Conservation (phyloP, 441 rosid genomes). For the Adansonia grandidieri region DNA sequence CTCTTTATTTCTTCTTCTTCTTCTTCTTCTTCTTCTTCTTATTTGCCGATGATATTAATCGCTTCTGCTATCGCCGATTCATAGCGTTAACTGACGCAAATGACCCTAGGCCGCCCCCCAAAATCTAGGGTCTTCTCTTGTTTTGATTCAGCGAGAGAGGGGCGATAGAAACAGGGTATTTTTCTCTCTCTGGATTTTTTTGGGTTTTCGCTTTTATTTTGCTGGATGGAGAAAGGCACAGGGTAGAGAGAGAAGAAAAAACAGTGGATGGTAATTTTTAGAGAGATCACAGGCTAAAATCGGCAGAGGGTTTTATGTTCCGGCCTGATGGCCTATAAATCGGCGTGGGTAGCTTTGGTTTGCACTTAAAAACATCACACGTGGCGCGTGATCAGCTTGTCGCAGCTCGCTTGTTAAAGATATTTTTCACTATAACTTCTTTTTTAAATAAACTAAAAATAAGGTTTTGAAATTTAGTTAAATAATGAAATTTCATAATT, state of each 20-base stretch:
- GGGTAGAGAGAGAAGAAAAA: neutral
- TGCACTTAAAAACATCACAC: conserved; percentile 11
- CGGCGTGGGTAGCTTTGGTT: conserved; percentile 15
- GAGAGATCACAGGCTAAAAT: conserved; percentile 31
- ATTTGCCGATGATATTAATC: conserved; percentile 21
- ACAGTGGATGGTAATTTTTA: neutral
- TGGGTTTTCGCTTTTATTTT: neutral
- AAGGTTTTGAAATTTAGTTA: no score
- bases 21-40: conserved; percentile 3
- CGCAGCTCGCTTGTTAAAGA: neutral
- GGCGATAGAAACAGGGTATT: neutral
- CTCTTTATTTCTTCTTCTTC: neutral
- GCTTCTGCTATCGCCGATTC: conserved; percentile 17
- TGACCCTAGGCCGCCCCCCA: conserved; percentile 19
- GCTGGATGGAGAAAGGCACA: conserved; percentile 8
- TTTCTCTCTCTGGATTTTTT: neutral
- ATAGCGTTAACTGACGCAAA: conserved; percentile 21
- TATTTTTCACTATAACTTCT: neutral
- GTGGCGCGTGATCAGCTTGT: neutral
- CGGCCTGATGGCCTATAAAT: conserved; percentile 31
- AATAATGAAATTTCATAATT: no score
- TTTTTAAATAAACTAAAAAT: no score
- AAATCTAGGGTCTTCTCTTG: conserved; percentile 36
- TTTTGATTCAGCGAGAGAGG: neutral
- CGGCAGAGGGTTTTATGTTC: conserved; percentile 27